Base-by-base conservation (phyloP, 495 filamentous ascomycete genomes). In the Aspergillus carlsbadensis region DNA sequence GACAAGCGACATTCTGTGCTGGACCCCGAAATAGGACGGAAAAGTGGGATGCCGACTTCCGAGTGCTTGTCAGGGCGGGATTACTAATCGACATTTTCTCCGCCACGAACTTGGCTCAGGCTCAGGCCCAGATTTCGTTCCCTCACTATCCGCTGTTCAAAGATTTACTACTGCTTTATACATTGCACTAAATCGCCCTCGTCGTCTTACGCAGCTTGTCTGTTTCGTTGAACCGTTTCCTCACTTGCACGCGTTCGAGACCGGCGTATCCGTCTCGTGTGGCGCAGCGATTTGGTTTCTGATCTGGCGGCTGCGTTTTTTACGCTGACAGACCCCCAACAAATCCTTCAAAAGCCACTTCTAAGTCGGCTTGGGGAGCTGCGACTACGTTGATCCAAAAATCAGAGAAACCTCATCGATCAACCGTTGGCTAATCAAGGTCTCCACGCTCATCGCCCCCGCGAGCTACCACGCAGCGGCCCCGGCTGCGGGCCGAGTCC, bases 401-500 rank as follows among this genome's bases (percentile, higher is more conserved):
- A 24, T 10, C 10, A 18, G 6, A 22, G 21, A 5, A 24, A 43
- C 41, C 22, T 8, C 41, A 43, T 3, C 42, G 5, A 6, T 15
- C 41, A 45, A 29, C 18, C 22, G 17, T 37, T 34, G 39, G 31
- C 20, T 31, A 54, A 17, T 37, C 31, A 46, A 35, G 36, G 2
- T 6, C 21, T n/a, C 14, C 42, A 46, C 31, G 18, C 20, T 45
- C 41, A 17, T 20, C 18, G 20, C 29, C 39, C 10, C 17, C 24
- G 6, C 22, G n/a, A 21, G 7, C 18, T 6, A 7, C 13, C 48
- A 35, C 54, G 36, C 39, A 37, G 49, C 45, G 26, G 58, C 35
- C 52, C 45, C 45, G 22, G 24, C 42, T 51, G 42, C 49, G 48
- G 52, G 52, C 56, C 42, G 31, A 39, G 26, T 37, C 37, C 39